Percentiles rank a stretch among this genome's conserved stretches.
Evolutionary conservation across 208 protist species (phyloP).

Genomic region (Leishmania major): DNA sequence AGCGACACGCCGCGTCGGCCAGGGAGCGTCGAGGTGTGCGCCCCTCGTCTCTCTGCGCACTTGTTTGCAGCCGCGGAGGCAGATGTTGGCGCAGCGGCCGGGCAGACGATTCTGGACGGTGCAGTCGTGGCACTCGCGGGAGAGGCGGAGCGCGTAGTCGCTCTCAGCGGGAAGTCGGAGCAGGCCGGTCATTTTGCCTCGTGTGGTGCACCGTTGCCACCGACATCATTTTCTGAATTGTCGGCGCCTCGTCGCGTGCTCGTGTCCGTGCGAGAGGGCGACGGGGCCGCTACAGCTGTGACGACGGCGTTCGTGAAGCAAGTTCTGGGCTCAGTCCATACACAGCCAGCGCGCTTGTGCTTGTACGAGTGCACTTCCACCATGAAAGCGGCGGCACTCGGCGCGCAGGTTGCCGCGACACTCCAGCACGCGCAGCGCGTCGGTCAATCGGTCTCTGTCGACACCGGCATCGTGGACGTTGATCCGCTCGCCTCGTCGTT

Average conservation of each 20-base stretch:
- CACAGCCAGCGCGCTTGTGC: conserved; percentile 11
- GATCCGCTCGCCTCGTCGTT: conserved; percentile 62
- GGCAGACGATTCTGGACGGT: conserved; percentile 22
- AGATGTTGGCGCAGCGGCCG: conserved; percentile 12
- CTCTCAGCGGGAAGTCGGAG: not conserved
- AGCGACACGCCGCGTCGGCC: not conserved
- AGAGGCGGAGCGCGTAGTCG: not conserved
- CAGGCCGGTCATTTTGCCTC: not conserved
- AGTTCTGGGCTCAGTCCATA: not conserved
- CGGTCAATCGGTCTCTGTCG: conserved; percentile 10
- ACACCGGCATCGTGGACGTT: conserved; percentile 64
- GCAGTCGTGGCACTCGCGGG: conserved; percentile 2
- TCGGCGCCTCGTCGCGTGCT: conserved; percentile 4
- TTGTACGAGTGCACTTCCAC: conserved; percentile 26
- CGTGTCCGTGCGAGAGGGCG: conserved; percentile 13
- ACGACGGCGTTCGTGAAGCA: not conserved
- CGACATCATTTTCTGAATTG: not conserved
- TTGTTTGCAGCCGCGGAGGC: no score
- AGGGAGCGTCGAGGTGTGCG: not conserved
- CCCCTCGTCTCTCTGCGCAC: not conserved
- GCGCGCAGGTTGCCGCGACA: conserved; percentile 1
- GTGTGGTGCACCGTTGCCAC: not conserved
- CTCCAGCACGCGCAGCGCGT: not conserved
- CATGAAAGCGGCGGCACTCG: conserved; percentile 9
- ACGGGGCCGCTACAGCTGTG: no score